Evolutionary conservation across 768 basidiomycete genomes (phyloP).

Genomic region (Kwoniella newhampshirensis): DNA sequence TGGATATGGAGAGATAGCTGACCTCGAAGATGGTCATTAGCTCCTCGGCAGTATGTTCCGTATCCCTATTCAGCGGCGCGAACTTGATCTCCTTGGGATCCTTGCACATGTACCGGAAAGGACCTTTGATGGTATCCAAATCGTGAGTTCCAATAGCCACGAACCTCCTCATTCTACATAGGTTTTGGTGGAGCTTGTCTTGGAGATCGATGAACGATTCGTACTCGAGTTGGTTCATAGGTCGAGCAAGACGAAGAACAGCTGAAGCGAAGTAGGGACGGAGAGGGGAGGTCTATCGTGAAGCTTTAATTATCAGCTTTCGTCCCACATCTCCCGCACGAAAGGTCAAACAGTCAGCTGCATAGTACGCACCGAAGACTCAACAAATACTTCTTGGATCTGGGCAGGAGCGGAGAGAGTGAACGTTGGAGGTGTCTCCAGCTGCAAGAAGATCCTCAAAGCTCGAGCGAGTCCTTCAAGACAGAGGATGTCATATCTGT

Average conservation of each 20-base stretch:
- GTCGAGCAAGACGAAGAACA: constrained; percentile 78
- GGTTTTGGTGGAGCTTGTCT: constrained; percentile 96
- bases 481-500: constrained; percentile 96
- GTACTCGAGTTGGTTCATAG: constrained; percentile 81
- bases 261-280: constrained; percentile 90
- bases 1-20: constrained; percentile 27
- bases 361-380: constrained; percentile 77
- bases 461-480: constrained; percentile 92
- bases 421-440: constrained; percentile 68
- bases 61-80: constrained; percentile 74
- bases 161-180: constrained; percentile 82
- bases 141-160: constrained; percentile 98
- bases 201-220: constrained; percentile 98
- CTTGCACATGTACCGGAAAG: constrained; percentile 62
- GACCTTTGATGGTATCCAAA: constrained; percentile 78
- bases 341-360: not conserved
- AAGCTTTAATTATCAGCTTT: too few relatives aligned
- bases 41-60: constrained; percentile 79
- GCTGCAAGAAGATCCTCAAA: constrained; percentile 76
- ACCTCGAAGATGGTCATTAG: constrained; percentile 94
- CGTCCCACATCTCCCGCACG: too few relatives aligned
- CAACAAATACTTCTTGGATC: constrained; percentile 67
- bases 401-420: constrained; percentile 67
- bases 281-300: constrained; percentile 68
- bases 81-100: constrained; percentile 86